Evolutionary conservation across 192 early-diverging fungal genomes (phyloP), one percentile per base, ranked within the genome.

Genomic region (Coemansia sp.): DNA sequence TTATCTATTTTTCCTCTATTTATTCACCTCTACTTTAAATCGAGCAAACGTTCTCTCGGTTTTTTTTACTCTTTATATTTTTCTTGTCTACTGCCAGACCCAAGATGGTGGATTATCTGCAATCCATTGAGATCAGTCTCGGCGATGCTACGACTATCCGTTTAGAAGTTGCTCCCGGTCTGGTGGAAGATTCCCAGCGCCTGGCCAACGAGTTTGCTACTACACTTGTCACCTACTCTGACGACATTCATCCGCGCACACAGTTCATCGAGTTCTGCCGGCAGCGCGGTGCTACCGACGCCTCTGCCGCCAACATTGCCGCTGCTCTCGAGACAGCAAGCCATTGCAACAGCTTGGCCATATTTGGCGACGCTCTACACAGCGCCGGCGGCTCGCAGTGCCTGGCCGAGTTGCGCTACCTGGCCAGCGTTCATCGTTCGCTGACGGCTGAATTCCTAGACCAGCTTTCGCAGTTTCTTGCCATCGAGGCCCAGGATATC

Each of bases 361-460:
- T 96, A 59, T 97, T 97, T 87, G 94, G 93, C 49, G 96, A 95
- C 61, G 91, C 95, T 67, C 89, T 93, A 33, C 93, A 91, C 63
- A 90, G 91, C 52, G 88, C 90, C 10, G 59, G 63, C 33, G 67
- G 64, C 10, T 32, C 50, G 1, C 62, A 60, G 38, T 95, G 93
- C 84, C 90, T 97, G 80, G 86, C 88, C 64, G 91, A 94, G 72
- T 74, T 95, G 33, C 88, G 88, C 19, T 75, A 77, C 32, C 80
- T 92, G 40, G 86, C 86, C 68, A 73, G 71, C 33, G 90, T 90
- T 60, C 93, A 94, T 76, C 82, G 85, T 52, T 78, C 89, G 46
- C 68, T 92, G 46, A 86, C 91, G 4, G 76, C 84, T 55, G 75
- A 86, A 35, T 94, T 92, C 69, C 68, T 96, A 23, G 82, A 85